These are phyloP conservation scores for Cutaneotrichosporon sp. DNA, from an alignment of 1,284 basidiomycete species.

Conservation along the genomic window DNA sequence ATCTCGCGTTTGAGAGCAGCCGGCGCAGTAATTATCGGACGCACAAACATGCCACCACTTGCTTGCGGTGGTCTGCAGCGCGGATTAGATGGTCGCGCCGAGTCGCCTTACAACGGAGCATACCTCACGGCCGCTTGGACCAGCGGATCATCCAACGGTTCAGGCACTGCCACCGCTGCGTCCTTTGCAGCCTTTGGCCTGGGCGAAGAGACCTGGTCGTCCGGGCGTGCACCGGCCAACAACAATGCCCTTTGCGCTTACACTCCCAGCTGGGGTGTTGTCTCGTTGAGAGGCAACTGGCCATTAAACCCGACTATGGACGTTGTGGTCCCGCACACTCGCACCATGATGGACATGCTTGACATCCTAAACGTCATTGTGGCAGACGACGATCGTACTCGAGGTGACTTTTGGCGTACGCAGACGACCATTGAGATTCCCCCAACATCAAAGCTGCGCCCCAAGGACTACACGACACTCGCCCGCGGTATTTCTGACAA, in stretches of 20 bases:
- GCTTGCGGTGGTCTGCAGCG: slow-evolving; percentile 15
- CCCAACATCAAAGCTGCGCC: background rate
- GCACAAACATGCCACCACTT: slow-evolving; percentile 10
- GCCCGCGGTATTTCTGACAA: too few relatives aligned
- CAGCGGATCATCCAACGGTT: slow-evolving; percentile 9
- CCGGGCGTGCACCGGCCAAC: slow-evolving; percentile 8
- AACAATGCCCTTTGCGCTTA: slow-evolving; percentile 10
- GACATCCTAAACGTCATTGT: slow-evolving; percentile 5
- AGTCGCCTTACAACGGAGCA: slow-evolving; percentile 9
- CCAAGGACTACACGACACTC: background rate
- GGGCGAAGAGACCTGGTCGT: slow-evolving; percentile 12
- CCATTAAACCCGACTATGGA: slow-evolving; percentile 11
- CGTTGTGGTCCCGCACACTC: slow-evolving; percentile 12
- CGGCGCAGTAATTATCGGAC: slow-evolving; percentile 6
- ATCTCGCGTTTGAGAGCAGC: slow-evolving; percentile 1
- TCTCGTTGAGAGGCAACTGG: slow-evolving; percentile 11
- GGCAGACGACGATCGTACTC: slow-evolving; percentile 1
- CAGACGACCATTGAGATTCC: slow-evolving; percentile 1
- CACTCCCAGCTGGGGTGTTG: slow-evolving; percentile 11
- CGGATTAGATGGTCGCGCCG: slow-evolving; percentile 12
- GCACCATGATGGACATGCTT: slow-evolving; percentile 9
- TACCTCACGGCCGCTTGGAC: slow-evolving; percentile 9
- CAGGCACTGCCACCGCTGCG: slow-evolving; percentile 8
- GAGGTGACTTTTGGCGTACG: slow-evolving; percentile 11
- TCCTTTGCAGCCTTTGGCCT: slow-evolving; percentile 10